Base-by-base conservation (phyloP, 2,329 filamentous ascomycete genomes). In the Pseudocercospora macadamiae region DNA sequence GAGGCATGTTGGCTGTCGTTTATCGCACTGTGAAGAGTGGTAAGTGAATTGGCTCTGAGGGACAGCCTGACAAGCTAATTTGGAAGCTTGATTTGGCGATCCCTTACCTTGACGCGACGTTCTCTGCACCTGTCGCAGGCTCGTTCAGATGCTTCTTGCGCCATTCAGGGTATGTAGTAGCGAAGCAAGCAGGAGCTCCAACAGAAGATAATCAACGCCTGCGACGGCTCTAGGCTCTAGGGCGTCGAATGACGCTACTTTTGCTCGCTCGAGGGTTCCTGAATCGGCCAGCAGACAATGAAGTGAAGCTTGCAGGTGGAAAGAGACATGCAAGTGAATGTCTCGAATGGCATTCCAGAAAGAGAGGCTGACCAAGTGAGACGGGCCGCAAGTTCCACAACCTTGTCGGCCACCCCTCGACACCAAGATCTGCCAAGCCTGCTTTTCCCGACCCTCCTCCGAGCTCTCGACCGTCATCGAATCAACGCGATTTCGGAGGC, bases 91-190 rank as follows among this genome's bases (percentile, higher is more conserved):
- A 34, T 18, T 21, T 16, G 32, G 12, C 44, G 21, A 48, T 53
- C 55, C 28, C 66, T 55, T 56, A 70, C 70, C 68, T 73, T 73
- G 47, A 73, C 70, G 4, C 70, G 65, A 12, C 70, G 66, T 57
- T 73, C 70, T 62, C 70, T 64, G 60, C 70, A 73, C 42, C 70
- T 60, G 53, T 73, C 70, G 49, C 70, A 73, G n/a, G 70, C 70
- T 57, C 70, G 62, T 49, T 72, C 70, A 16, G 64, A 62, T 14
- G 61, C 56, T 52, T 66, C 64, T 53, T 69, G 63, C 39, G 66
- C 62, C 67, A 68, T 70, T 57, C 57, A 55, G 18, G 34, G 45
- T 36, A 39, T 51, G 9, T 21, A 51, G 9, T 45, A 28, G 19
- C 54, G 26, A 48, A 51, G 52, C 48, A 52, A 32, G 42, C 44